A percentile compares a stretch with the other conserved stretches of the same genome.
These are phyloP conservation scores for Priceomyces castillae DNA, from an alignment of 805 yeast genomes.

Conservation along the genomic window DNA sequence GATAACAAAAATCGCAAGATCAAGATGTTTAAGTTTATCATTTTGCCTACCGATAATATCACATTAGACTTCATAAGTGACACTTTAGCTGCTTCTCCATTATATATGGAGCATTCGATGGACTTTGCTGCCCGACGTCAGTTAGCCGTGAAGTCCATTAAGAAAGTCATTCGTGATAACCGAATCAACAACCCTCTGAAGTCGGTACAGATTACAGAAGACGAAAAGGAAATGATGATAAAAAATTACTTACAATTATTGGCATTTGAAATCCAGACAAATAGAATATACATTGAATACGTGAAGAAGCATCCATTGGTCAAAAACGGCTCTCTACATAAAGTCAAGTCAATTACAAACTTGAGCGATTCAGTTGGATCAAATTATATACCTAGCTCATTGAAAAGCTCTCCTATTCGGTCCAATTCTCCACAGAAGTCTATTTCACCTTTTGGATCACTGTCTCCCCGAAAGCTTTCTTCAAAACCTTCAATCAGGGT, in stretches of 20 bases:
- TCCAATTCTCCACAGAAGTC: constrained; percentile 13
- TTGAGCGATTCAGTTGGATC: background rate
- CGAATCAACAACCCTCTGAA: background rate
- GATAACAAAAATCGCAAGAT: constrained; percentile 24
- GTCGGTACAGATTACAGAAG: constrained; percentile 19
- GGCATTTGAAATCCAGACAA: constrained; percentile 65
- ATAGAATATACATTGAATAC: constrained; percentile 50
- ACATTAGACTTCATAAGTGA: constrained; percentile 17
- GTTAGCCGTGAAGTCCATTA: constrained; percentile 33
- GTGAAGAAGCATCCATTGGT: constrained; percentile 13
- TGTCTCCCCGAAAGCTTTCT: constrained; percentile 4
- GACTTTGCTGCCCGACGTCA: constrained; percentile 33
- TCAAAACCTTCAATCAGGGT: background rate
- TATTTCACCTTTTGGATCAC: background rate
- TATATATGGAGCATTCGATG: constrained; percentile 58
- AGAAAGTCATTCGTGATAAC: constrained; percentile 8
- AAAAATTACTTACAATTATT: constrained; percentile 46
- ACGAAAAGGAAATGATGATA: constrained; percentile 44
- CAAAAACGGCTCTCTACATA: background rate
- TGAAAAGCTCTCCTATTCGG: constrained; percentile 4
- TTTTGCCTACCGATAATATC: constrained; percentile 18
- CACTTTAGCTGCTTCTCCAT: constrained; percentile 43
- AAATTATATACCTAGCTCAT: constrained; percentile 1
- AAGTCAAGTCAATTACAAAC: constrained; percentile 2
- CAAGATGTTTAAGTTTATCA: constrained; percentile 18